A percentile compares a stretch with the other conserved stretches of the same genome.
phyloP scores from a whole-genome alignment of 2,329 filamentous ascomycete genomes.

The Aspergillaceae sp. region DNA sequence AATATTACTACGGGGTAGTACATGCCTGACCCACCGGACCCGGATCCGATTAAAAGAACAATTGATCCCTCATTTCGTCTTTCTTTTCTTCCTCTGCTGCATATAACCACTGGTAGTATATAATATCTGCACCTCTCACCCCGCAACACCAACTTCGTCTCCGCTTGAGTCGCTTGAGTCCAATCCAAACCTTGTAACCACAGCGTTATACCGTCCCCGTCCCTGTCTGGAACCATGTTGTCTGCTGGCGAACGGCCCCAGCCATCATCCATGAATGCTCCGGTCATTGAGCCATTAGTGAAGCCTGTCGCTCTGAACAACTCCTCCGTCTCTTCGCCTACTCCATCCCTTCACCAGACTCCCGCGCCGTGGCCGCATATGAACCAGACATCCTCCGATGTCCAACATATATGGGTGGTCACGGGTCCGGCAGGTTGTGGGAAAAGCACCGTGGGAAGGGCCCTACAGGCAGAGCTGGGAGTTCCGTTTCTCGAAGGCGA shows the following conservation, averaged over 20 bases:
- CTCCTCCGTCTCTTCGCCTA: neutral
- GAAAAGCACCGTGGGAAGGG: slow-evolving; percentile 65
- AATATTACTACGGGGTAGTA: neutral
- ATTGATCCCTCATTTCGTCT: neutral
- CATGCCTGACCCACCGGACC: neutral
- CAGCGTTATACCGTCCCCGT: slow-evolving; percentile 12
- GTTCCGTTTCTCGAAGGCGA: slow-evolving; percentile 71
- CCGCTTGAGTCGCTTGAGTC: neutral
- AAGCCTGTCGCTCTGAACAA: slow-evolving; percentile 14
- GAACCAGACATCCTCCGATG: slow-evolving; percentile 4
- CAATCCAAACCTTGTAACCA: slow-evolving; percentile 1
- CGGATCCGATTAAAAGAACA: neutral
- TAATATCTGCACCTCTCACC: too few relatives aligned
- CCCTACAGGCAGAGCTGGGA: slow-evolving; percentile 53
- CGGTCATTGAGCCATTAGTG: slow-evolving; percentile 13
- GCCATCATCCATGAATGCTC: slow-evolving; percentile 13
- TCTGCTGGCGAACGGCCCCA: slow-evolving; percentile 31
- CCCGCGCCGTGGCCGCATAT: slow-evolving; percentile 9
- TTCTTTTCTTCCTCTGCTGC: slow-evolving; percentile 2
- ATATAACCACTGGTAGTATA: neutral
- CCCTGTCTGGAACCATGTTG: slow-evolving; percentile 25
- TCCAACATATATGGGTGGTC: slow-evolving; percentile 70
- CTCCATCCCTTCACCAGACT: slow-evolving; percentile 1
- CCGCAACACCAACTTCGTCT: too few relatives aligned
- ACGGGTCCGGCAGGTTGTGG: slow-evolving; percentile 72